A percentile compares a stretch with the other conserved stretches of the same genome.
Evolutionary conservation across 2,329 filamentous ascomycete species (phyloP).

Genomic region (Aspergillus vadensis): DNA sequence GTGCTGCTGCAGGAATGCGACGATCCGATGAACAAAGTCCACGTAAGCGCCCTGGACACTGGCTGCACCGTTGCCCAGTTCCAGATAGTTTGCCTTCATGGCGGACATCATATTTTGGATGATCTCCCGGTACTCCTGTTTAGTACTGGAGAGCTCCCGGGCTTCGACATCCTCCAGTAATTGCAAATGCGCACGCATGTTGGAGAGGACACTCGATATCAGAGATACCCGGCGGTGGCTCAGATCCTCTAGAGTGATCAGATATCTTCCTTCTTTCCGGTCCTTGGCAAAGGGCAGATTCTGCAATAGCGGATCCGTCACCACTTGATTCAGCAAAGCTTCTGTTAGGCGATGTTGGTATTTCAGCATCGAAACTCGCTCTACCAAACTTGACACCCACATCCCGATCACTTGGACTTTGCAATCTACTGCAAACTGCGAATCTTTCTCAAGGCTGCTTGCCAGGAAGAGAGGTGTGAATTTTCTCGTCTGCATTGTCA

Average conservation of each 20-base stretch:
- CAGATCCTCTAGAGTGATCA: conserved; percentile 56
- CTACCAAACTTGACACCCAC: conserved; percentile 59
- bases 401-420: conserved; percentile 52
- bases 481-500: conserved; percentile 51
- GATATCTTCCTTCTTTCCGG: conserved; percentile 39
- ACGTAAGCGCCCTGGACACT: conserved; percentile 57
- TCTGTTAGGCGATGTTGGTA: conserved; percentile 61
- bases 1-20: conserved; percentile 63
- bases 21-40: conserved; percentile 61
- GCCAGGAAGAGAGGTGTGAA: conserved; percentile 51
- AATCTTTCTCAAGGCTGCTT: conserved; percentile 47
- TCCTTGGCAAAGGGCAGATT: conserved; percentile 60
- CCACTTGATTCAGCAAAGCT: conserved; percentile 54
- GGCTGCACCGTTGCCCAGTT: conserved; percentile 45
- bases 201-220: conserved; percentile 59
- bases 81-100: conserved; percentile 64
- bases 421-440: conserved; percentile 47
- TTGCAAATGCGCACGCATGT: conserved; percentile 58
- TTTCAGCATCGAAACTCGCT: conserved; percentile 62
- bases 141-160: conserved; percentile 39
- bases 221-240: conserved; percentile 56
- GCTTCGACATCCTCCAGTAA: conserved; percentile 34
- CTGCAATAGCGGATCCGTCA: conserved; percentile 51
- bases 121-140: conserved; percentile 52
- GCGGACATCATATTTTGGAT: conserved; percentile 60